A percentile compares a stretch with the other conserved stretches of the same genome.
These are phyloP conservation scores for Skeletonema tropicum DNA, from an alignment of 108 stramenopile species.

Conservation along the genomic window DNA sequence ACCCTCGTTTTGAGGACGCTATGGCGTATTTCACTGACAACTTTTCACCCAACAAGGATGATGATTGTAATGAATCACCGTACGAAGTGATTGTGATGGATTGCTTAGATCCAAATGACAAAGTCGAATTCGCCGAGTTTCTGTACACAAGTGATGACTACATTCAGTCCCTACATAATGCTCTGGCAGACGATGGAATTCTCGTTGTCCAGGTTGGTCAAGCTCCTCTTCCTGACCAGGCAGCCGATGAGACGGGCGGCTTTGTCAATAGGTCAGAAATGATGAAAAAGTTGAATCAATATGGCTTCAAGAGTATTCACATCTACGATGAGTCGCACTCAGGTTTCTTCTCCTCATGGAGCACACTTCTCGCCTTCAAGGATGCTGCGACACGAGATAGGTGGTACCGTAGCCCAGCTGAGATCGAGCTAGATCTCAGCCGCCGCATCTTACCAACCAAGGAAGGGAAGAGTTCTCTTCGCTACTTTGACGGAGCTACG, in stretches of 20 bases:
- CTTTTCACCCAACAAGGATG: conserved; percentile 18
- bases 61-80: conserved; percentile 25
- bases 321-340: conserved; percentile 57
- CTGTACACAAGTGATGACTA: conserved; percentile 52
- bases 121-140: conserved; percentile 45
- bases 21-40: conserved; percentile 63
- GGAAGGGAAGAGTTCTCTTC: conserved; percentile 49
- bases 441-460: conserved; percentile 50
- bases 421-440: conserved; percentile 60
- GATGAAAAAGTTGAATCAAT: conserved; percentile 46
- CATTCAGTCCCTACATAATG: conserved; percentile 56
- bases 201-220: conserved; percentile 72
- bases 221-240: conserved; percentile 23
- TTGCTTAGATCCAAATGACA: conserved; percentile 55
- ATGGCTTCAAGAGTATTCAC: conserved; percentile 62
- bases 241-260: conserved; percentile 52
- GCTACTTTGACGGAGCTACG: conserved; percentile 76
- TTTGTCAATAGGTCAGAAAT: conserved; percentile 54
- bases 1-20: conserved; percentile 55
- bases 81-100: conserved; percentile 65
- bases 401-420: conserved; percentile 66
- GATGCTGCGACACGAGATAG: conserved; percentile 30
- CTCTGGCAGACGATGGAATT: conserved; percentile 56
- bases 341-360: conserved; percentile 64
- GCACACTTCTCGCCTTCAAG: conserved; percentile 62